These are phyloP conservation scores for Trichosporon ovoides DNA, from an alignment of 1,284 basidiomycete species.

Conservation along the genomic window DNA sequence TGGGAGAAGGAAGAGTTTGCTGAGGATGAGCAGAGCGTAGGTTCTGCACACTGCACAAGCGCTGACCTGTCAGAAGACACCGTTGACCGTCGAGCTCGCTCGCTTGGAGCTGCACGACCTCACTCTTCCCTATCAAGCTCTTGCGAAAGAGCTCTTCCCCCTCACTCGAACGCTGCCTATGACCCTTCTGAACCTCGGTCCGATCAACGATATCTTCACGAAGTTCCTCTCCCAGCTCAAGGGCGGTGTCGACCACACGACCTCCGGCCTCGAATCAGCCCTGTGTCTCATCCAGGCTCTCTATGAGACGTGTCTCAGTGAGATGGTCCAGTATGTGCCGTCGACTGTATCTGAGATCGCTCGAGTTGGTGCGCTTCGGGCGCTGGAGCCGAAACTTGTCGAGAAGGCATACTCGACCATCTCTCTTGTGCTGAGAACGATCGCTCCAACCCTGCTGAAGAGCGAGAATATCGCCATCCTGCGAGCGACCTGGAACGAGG, in stretches of 20 bases:
- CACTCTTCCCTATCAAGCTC: conserved; percentile 65
- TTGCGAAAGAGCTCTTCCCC: conserved; percentile 58
- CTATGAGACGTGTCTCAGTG: conserved; percentile 51
- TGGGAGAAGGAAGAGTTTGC: conserved; percentile 46
- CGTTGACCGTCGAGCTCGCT: conserved; percentile 43
- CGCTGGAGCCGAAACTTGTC: conserved; percentile 42
- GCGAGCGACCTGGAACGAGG: conserved; percentile 30
- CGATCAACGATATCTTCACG: conserved; percentile 51
- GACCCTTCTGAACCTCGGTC: conserved; percentile 70
- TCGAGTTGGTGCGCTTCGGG: conserved; percentile 36
- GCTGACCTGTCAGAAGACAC: conserved; percentile 36
- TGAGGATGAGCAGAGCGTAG: conserved; percentile 39
- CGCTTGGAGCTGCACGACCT: conserved; percentile 60
- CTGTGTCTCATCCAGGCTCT: conserved; percentile 43
- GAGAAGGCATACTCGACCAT: conserved; percentile 47
- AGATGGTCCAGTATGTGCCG: conserved; percentile 31
- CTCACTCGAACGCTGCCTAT: conserved; percentile 72
- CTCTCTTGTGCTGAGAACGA: conserved; percentile 40
- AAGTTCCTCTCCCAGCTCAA: conserved; percentile 53
- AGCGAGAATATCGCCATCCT: conserved; percentile 25
- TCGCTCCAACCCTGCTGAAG: conserved; percentile 36
- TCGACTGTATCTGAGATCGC: conserved; percentile 30
- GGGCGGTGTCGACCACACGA: conserved; percentile 31
- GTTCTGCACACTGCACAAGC: conserved; percentile 1
- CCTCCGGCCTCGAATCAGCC: conserved; percentile 44